These are phyloP conservation scores for Ogataea trehaloabstinens DNA, from an alignment of 805 yeast genomes.

Conservation along the genomic window DNA sequence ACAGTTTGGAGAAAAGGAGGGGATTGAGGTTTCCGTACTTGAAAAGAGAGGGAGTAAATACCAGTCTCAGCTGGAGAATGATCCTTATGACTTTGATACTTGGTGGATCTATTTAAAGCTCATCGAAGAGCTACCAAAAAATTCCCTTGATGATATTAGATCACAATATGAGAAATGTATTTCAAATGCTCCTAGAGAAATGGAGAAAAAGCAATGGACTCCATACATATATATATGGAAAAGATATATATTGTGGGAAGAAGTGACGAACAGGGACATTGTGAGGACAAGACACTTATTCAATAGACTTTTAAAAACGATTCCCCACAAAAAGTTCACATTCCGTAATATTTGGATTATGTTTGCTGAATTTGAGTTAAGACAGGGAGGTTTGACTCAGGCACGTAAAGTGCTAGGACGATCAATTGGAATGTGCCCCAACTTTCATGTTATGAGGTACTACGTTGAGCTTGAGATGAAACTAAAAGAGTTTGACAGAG, in stretches of 20 bases:
- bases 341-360: constrained; percentile 74
- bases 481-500: constrained; percentile 78
- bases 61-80: constrained; percentile 42
- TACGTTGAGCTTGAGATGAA: constrained; percentile 69
- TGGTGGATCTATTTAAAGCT: constrained; percentile 80
- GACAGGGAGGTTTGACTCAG: constrained; percentile 47
- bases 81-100: constrained; percentile 63
- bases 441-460: constrained; percentile 51
- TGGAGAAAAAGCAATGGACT: constrained; percentile 49
- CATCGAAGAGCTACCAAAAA: constrained; percentile 37
- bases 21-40: constrained; percentile 52
- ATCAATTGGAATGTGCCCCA: constrained; percentile 67
- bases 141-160: constrained; percentile 28
- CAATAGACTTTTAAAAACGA: constrained; percentile 42
- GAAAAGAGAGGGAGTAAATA: constrained; percentile 56
- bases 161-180: constrained; percentile 47
- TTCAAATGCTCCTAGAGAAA: constrained; percentile 36
- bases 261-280: constrained; percentile 41
- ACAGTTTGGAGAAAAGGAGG: constrained; percentile 53
- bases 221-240: constrained; percentile 72
- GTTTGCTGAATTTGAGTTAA: constrained; percentile 69
- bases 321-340: constrained; percentile 62
- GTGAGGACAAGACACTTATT: constrained; percentile 51
- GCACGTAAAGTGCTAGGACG: constrained; percentile 74
- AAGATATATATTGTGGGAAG: constrained; percentile 60